Conservation (phyloP, 1,284 basidiomycete genomes). For the Wolfiporia cocos region DNA sequence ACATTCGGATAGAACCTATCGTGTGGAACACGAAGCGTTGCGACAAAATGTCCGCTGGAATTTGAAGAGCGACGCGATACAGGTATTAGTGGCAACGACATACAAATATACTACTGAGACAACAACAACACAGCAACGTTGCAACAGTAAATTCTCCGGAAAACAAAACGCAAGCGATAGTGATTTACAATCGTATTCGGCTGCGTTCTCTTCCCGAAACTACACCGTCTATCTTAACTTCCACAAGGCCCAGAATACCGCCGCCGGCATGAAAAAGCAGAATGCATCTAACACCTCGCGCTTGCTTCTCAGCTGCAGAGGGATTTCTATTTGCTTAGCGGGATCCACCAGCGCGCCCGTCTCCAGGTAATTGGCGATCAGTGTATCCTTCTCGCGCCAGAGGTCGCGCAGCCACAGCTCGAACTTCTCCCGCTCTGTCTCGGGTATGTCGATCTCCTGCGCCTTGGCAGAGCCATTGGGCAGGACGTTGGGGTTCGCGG, state of each 20-base stretch:
- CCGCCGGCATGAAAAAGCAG: constrained; percentile 61
- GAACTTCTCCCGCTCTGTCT: constrained; percentile 66
- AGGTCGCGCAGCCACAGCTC: constrained; percentile 78
- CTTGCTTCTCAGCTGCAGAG: constrained; percentile 45
- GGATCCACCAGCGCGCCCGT: constrained; percentile 33
- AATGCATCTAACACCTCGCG: constrained; percentile 61
- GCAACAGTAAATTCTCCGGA: background rate
- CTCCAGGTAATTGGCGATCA: constrained; percentile 61
- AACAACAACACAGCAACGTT: background rate
- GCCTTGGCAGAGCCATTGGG: constrained; percentile 26
- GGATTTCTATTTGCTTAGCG: constrained; percentile 41
- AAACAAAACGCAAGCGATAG: background rate
- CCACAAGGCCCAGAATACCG: constrained; percentile 46
- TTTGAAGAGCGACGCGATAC: too few species aligned
- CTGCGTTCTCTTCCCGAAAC: too few species aligned
- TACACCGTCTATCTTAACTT: constrained; percentile 15
- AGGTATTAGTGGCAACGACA: background rate
- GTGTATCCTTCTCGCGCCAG: constrained; percentile 82
- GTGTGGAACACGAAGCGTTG: too few species aligned
- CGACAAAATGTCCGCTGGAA: too few species aligned
- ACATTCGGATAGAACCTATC: too few species aligned
- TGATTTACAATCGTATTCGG: background rate
- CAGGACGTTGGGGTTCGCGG: constrained; percentile 27
- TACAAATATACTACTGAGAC: too few species aligned
- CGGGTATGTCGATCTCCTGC: constrained; percentile 50